Base-by-base conservation (phyloP, 2,329 filamentous ascomycete species). In the Fusarium cyanostomum region DNA sequence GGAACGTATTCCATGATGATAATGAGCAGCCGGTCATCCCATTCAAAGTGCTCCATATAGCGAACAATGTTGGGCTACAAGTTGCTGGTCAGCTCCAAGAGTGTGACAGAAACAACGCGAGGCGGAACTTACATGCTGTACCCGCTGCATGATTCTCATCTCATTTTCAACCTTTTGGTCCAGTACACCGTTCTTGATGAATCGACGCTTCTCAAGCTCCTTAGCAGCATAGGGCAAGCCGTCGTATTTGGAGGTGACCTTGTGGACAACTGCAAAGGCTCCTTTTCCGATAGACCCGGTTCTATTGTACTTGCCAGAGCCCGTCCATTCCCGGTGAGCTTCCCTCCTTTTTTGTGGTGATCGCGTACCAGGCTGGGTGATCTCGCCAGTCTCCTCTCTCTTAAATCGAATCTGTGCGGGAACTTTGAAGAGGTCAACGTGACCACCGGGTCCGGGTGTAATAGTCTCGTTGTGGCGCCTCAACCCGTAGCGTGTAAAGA, bases 101-200 rank as follows among this genome's bases (percentile, higher is more conserved):
- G 9, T 6, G 63, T 11, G 30, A 37, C 21, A 27, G 43, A 50
- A 44, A 38, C 12, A 50, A 37, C 7, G 34, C 10, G 12, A 18
- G 8, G 16, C 18, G 18, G 33, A 8, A 69, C 90, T 83, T 80
- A 93, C 91, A 80, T 99, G 95, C 51, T 89, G 82, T 48, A 98
- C 85, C 51, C 83, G 85, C 71, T 90, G 88, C 92, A 99, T 98
- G 69, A 99, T 98, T 66, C 88, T 91, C 89, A 99, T 94, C 78
- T 99, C 95, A 70, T 96, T 97, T 73, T 97, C 92, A 12, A 98
- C 90, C 75, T 96, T 97, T 66, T 93, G 89, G 71, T 97, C 93
- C 18, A 97, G 78, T 16, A 94, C 83, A 3, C 93, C 94, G 69
- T 97, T 95, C 79, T 96, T 97, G 81, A 97, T 92, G 73, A 97